Conservation (phyloP, 768 basidiomycete genomes). For the Lactarius sp. region DNA sequence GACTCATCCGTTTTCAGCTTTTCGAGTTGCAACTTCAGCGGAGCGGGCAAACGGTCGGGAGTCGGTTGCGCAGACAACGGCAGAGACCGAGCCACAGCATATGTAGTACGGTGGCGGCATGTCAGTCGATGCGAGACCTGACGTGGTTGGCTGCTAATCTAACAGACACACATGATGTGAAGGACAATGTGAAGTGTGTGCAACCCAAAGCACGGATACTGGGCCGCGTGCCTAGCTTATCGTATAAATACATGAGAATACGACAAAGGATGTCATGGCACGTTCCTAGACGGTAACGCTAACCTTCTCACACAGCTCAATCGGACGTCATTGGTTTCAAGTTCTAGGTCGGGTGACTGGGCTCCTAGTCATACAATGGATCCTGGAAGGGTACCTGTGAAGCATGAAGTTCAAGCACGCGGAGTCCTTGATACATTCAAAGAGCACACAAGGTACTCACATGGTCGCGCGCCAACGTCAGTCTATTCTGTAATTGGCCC, state of each 20-base stretch:
- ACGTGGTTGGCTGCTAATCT: neutral
- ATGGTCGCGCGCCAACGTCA: slow-evolving; percentile 4
- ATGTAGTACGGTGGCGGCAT: neutral
- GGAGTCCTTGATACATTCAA: neutral
- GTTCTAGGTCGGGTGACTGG: too few relatives aligned
- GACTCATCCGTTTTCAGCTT: neutral
- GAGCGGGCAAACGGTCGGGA: neutral
- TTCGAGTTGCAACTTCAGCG: neutral
- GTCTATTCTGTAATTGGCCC: slow-evolving; percentile 4
- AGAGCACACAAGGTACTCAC: neutral
- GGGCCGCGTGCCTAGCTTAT: neutral
- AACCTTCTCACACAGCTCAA: neutral
- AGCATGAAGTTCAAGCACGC: neutral
- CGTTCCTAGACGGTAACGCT: neutral
- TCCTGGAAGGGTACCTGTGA: neutral
- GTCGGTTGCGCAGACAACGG: neutral
- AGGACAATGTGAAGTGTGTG: neutral
- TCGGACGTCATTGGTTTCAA: neutral
- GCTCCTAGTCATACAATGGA: neutral
- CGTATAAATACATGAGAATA: neutral
- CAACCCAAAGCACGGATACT: neutral
- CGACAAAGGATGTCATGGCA: neutral
- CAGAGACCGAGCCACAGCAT: neutral
- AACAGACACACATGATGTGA: neutral
- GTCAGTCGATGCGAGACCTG: neutral